These are phyloP conservation scores for Poa pratensis DNA, from an alignment of 176 grass and related monocot species.

Conservation along the genomic window DNA sequence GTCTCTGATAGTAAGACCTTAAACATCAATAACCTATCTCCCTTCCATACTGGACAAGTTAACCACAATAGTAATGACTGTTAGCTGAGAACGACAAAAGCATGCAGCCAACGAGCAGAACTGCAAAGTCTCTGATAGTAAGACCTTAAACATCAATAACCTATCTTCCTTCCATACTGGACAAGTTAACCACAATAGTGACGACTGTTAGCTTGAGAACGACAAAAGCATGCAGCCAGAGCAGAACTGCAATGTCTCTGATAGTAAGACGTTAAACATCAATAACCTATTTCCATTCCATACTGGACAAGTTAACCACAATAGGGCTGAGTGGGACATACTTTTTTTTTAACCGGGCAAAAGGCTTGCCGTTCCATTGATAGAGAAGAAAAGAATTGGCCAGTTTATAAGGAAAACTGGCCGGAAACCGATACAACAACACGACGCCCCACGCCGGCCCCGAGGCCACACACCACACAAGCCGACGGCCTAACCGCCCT, in stretches of 20 bases:
- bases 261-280: slow-evolving; percentile 14
- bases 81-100: no score
- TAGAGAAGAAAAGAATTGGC: no score
- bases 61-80: not conserved
- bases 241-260: slow-evolving; percentile 1
- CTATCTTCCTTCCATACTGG: not conserved
- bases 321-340: not conserved
- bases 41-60: not conserved
- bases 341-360: no score
- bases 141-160: slow-evolving; percentile 5
- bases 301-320: not conserved
- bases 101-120: no score
- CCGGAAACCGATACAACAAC: no score
- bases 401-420: no score
- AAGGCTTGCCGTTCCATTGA: no score
- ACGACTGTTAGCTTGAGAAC: not conserved
- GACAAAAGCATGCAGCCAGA: not conserved
- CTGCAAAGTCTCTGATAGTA: not conserved
- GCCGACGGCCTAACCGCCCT: no score
- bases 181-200: not conserved
- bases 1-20: slow-evolving; percentile 9
- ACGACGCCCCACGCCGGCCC: no score
- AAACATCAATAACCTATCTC: slow-evolving; percentile 18
- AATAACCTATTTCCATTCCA: not conserved
- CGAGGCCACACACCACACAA: no score